Percentiles rank a stretch among this genome's conserved stretches.
Evolutionary conservation across 805 yeast genomes (phyloP).

Genomic region (Zygosaccharomyces gambellarensis): DNA sequence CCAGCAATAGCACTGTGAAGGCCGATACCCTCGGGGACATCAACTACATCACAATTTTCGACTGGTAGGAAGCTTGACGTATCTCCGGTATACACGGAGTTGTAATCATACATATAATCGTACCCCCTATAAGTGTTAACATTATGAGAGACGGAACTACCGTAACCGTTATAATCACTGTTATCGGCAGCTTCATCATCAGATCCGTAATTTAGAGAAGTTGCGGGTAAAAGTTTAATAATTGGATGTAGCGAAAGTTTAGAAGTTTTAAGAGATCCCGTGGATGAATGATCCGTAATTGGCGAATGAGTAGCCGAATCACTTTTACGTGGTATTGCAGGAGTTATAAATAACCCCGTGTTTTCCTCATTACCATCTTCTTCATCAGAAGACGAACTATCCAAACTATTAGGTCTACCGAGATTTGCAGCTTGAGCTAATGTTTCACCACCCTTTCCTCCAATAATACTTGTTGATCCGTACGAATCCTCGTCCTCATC

Average conservation of each 20-base stretch:
- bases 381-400: constrained; percentile 14
- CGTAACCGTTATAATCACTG: constrained; percentile 38
- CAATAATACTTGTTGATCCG: constrained; percentile 9
- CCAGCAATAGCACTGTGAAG: constrained; percentile 32
- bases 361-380: constrained; percentile 28
- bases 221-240: constrained; percentile 79
- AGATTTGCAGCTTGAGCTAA: background rate
- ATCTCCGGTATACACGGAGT: constrained; percentile 63
- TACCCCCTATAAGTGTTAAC: constrained; percentile 68
- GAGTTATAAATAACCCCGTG: constrained; percentile 33
- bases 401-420: constrained; percentile 1
- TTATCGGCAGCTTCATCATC: constrained; percentile 52
- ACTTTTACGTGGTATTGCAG: constrained; percentile 30
- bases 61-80: constrained; percentile 34
- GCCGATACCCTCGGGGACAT: constrained; percentile 34
- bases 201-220: constrained; percentile 74
- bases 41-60: constrained; percentile 34
- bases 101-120: constrained; percentile 75
- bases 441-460: constrained; percentile 4
- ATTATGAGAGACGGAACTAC: constrained; percentile 63
- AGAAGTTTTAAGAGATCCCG: constrained; percentile 17
- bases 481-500: constrained; percentile 34
- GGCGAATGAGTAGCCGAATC: constrained; percentile 26
- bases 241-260: constrained; percentile 40
- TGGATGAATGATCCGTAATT: constrained; percentile 26